Percentiles rank a stretch among this genome's conserved stretches.
Evolutionary conservation across 1,284 basidiomycete species (phyloP).

Genomic region (Phaffia rhodozyma): DNA sequence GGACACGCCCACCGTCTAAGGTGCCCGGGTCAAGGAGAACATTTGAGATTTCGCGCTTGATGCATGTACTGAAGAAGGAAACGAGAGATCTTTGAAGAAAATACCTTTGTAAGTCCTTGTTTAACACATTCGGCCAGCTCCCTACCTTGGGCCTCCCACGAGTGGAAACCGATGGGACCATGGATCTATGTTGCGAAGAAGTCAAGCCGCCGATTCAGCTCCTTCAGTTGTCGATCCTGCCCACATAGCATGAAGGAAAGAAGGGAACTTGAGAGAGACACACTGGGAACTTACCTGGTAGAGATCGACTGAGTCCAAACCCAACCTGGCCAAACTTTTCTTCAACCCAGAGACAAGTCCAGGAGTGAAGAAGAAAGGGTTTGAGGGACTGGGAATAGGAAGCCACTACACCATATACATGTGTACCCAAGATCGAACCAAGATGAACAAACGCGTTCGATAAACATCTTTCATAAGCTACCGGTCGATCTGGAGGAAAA

Average conservation of each 20-base stretch:
- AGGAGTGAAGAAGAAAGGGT: conserved; percentile 28
- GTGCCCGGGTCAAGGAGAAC: background rate
- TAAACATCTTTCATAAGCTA: background rate
- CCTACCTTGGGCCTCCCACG: conserved; percentile 25
- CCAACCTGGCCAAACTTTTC: conserved; percentile 27
- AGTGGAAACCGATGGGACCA: conserved; percentile 24
- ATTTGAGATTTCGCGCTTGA: no score
- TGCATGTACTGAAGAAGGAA: background rate
- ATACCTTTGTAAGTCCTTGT: conserved; percentile 26
- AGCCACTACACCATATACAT: conserved; percentile 18
- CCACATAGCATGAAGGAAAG: background rate
- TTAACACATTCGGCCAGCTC: conserved; percentile 29
- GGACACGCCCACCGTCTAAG: conserved; percentile 8
- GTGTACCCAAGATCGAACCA: background rate
- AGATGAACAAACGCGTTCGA: background rate
- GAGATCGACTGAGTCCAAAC: conserved; percentile 28
- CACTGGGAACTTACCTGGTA: conserved; percentile 23
- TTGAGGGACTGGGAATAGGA: conserved; percentile 25
- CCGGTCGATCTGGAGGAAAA: background rate
- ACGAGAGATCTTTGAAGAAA: background rate
- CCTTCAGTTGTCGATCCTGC: no score
- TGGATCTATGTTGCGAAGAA: conserved; percentile 22
- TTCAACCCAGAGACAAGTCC: conserved; percentile 25
- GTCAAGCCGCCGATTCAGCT: no score
- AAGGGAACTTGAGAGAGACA: background rate